Evolutionary conservation across 306 rosid species (phyloP).

Genomic region (Geum urbanum): DNA sequence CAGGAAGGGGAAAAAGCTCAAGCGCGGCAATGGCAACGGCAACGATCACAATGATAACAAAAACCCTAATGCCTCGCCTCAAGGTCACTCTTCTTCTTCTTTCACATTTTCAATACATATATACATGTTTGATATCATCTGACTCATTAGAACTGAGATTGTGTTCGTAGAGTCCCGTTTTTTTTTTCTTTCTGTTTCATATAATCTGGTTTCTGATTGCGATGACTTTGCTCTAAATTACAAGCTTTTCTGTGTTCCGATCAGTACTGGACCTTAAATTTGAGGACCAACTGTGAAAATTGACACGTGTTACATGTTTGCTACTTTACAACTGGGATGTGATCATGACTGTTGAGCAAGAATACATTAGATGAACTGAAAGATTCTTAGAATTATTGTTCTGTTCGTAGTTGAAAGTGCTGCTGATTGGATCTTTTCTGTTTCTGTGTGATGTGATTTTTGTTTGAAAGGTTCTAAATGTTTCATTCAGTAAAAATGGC

Average conservation of each 20-base stretch:
- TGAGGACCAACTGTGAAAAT: neutral
- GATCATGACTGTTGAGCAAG: too few relatives aligned
- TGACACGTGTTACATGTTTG: neutral
- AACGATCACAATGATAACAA: neutral
- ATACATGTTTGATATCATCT: neutral
- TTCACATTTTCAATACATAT: neutral
- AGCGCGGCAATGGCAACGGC: neutral
- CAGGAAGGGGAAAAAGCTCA: constrained; percentile 19
- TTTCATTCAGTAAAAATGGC: too few relatives aligned
- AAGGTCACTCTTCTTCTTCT: neutral
- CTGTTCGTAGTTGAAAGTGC: too few relatives aligned
- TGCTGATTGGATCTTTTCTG: too few relatives aligned
- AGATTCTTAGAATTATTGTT: too few relatives aligned
- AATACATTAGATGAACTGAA: too few relatives aligned
- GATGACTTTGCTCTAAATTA: neutral
- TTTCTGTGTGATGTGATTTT: too few relatives aligned
- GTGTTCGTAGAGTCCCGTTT: neutral
- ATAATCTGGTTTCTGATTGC: constrained; percentile 2
- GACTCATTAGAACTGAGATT: too few relatives aligned
- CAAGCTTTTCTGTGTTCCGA: neutral
- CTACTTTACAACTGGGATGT: neutral
- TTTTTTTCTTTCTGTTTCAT: constrained; percentile 4
- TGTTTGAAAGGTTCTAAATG: too few relatives aligned
- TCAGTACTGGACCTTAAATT: neutral
- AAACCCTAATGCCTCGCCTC: neutral